A percentile compares a stretch with the other conserved stretches of the same genome.
These are phyloP conservation scores for Rhododendron vialii DNA, from an alignment of 148 eudicot species.

Conservation along the genomic window DNA sequence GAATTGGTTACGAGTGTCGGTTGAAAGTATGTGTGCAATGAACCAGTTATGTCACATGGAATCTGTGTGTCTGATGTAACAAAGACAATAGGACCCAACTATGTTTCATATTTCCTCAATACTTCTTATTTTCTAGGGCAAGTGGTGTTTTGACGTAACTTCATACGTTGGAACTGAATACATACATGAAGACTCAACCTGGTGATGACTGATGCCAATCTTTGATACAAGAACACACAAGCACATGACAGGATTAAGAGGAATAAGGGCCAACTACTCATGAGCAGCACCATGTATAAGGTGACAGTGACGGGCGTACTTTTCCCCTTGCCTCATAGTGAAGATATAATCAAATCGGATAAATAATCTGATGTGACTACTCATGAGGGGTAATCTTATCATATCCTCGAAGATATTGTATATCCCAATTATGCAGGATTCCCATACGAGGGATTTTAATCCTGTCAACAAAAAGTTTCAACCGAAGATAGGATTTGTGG, in stretches of 20 bases:
- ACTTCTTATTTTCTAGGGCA: neutral
- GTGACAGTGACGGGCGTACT: neutral
- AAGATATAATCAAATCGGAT: neutral
- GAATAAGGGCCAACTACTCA: too few species aligned
- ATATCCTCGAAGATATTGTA: neutral
- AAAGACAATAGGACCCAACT: neutral
- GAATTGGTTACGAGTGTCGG: neutral
- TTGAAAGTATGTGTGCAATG: neutral
- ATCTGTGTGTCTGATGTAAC: too few species aligned
- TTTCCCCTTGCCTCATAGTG: neutral
- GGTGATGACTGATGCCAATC: too few species aligned
- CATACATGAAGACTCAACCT: neutral
- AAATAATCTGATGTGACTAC: neutral
- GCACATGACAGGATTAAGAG: too few species aligned
- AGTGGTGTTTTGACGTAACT: neutral
- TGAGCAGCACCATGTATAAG: neutral
- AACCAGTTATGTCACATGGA: too few species aligned
- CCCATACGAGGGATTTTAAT: neutral
- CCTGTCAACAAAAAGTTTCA: neutral
- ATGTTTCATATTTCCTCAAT: neutral
- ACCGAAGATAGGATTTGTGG: neutral
- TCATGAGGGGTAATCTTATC: neutral
- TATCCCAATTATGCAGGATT: too few species aligned
- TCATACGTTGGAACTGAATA: neutral
- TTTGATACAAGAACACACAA: too few species aligned